Evolutionary conservation across 176 grass and related monocot genomes (phyloP), one percentile per base, ranked within the genome.

Genomic region (Alopecurus myosuroides): DNA sequence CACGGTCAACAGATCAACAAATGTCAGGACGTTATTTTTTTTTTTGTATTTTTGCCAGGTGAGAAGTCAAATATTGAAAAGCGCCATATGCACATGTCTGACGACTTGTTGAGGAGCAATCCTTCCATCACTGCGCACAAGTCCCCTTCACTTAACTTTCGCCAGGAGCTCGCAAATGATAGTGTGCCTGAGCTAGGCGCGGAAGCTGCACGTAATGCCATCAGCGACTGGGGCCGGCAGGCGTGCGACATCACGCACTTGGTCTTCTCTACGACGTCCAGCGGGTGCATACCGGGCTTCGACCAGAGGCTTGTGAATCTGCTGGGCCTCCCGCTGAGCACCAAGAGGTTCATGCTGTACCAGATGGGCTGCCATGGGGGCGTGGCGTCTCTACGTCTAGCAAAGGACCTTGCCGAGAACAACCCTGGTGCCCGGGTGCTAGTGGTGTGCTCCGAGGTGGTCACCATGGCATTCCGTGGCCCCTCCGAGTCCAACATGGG

Each of bases 331-430:
- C 86, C 63, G 3, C 89, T 46, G 7, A 84, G 80, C 0, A 87
- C 86, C 14, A 94, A 87, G 56, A 86, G 92, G 5, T 57, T 89
- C 67, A 94, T 91, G 89, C 25, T 94, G 25, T 91, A 89, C 86
- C 92, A 94, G 77, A 69, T 80, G 12, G 89, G 89, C 11, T 94
- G 87, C 72, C 86, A 85, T 26, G 87, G 86, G 19, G 89, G 81
- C 33, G 81, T 77, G n/a, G 80, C 77, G 0, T 89, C 91, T 5
- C 64, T 94, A 2, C 84, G 89, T 22, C 28, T 94, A 1, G 85
- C 89, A 58, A 94, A 94, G 89, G 92, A 91, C 81, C 77, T 91
- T 13, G 87, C 92, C 0, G 92, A 94, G 70, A 94, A 89, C 87
- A 91, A 89, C 57, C 81, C 77, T 3, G 73, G 87, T 19, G 87